Conservation (phyloP, 108 stramenopile species). For the Conticribra weissflogii region DNA sequence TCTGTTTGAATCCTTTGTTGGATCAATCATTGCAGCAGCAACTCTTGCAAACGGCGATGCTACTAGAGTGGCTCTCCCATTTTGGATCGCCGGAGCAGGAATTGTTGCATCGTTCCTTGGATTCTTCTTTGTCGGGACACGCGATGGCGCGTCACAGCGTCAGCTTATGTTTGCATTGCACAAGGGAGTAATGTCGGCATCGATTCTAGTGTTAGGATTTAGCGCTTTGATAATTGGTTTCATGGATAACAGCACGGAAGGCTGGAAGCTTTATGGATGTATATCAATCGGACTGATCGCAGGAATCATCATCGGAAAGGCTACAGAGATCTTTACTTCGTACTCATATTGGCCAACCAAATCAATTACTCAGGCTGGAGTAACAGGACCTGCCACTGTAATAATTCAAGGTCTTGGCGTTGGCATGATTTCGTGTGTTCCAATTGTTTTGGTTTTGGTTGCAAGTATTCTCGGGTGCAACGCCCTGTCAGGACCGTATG, state of each 20-base stretch:
- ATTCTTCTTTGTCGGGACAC: constrained; percentile 67
- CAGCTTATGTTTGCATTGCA: constrained; percentile 50
- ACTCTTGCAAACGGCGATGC: constrained; percentile 80
- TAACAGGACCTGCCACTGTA: constrained; percentile 98
- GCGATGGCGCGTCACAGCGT: constrained; percentile 69
- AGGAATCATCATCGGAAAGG: constrained; percentile 94
- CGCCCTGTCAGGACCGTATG: constrained; percentile 93
- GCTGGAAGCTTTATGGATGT: constrained; percentile 68
- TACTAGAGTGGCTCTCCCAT: constrained; percentile 51
- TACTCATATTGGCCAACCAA: constrained; percentile 93
- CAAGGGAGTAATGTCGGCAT: constrained; percentile 45
- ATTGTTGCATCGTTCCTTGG: constrained; percentile 85
- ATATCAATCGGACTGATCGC: constrained; percentile 92
- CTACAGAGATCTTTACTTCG: constrained; percentile 99
- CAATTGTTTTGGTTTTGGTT: constrained; percentile 96
- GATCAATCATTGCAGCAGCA: constrained; percentile 96
- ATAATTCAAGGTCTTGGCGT: constrained; percentile 99
- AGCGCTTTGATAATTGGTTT: constrained; percentile 67
- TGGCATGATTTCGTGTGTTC: constrained; percentile 97
- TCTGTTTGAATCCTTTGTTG: constrained; percentile 98
- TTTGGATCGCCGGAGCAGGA: constrained; percentile 88
- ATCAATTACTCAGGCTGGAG: constrained; percentile 92
- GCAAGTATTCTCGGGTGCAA: constrained; percentile 92
- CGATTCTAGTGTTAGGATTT: constrained; percentile 79
- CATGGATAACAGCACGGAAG: constrained; percentile 58